phyloP scores from a whole-genome alignment of 345 rosid species.

The Excoecaria agallocha region DNA sequence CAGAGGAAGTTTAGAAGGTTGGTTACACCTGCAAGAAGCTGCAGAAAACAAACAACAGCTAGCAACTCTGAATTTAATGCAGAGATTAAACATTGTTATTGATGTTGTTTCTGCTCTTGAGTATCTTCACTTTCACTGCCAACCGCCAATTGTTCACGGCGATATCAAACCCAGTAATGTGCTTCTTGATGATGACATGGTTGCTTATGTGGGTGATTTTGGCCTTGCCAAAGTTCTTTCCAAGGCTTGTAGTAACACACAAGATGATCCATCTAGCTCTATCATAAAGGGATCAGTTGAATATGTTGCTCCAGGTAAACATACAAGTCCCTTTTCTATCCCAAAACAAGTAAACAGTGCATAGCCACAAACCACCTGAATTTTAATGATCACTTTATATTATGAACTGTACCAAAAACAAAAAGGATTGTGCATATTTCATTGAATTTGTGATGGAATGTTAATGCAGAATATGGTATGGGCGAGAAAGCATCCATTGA shows the following conservation, averaged over 20 bases:
- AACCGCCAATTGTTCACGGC: slow-evolving; percentile 2
- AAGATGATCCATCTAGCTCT: not conserved
- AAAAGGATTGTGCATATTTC: not conserved
- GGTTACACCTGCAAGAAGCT: not conserved
- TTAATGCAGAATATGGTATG: slow-evolving; percentile 11
- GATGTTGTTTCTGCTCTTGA: not conserved
- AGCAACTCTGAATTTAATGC: not conserved
- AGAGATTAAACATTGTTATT: slow-evolving; percentile 1
- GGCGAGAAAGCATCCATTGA: not conserved
- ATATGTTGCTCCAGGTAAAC: slow-evolving; percentile 4
- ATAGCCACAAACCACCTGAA: too few species aligned
- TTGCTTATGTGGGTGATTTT: slow-evolving; percentile 8
- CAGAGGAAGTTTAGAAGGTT: not conserved
- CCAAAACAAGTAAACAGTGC: too few species aligned
- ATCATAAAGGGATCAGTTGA: not conserved
- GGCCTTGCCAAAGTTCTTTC: slow-evolving; percentile 1
- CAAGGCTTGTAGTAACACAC: not conserved
- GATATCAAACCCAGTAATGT: slow-evolving; percentile 7
- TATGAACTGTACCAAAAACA: too few species aligned
- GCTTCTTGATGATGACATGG: not conserved
- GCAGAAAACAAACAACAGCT: not conserved
- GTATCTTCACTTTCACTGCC: slow-evolving; percentile 3
- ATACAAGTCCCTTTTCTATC: too few species aligned
- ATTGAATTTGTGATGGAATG: not conserved
- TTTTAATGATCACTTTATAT: too few species aligned